These are phyloP conservation scores for Penicillium atrosanguineum DNA, from an alignment of 495 filamentous ascomycete species.

Conservation along the genomic window DNA sequence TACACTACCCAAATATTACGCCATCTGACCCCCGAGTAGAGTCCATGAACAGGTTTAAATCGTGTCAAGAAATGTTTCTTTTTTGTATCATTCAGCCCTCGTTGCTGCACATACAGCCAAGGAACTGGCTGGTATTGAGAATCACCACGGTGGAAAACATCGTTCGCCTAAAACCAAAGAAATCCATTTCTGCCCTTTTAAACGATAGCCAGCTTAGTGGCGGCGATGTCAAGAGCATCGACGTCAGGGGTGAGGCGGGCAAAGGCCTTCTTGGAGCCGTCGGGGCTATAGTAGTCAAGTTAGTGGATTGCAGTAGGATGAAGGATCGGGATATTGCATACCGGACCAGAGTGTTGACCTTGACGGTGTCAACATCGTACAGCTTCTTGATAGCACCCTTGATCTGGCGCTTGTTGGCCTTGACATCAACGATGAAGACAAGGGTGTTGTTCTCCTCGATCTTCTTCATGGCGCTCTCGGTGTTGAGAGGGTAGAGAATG, in stretches of 20 bases:
- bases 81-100: slow-evolving; percentile 47
- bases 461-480: slow-evolving; percentile 99
- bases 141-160: slow-evolving; percentile 46
- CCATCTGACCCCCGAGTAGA: background rate
- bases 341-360: slow-evolving; percentile 99
- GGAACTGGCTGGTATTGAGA: slow-evolving; percentile 43
- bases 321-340: slow-evolving; percentile 34
- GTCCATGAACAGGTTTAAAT: slow-evolving; percentile 15
- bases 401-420: slow-evolving; percentile 99
- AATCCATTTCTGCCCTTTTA: slow-evolving; percentile 51
- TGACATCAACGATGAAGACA: slow-evolving; percentile 97
- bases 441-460: slow-evolving; percentile 99
- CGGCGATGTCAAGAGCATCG: slow-evolving; percentile 98
- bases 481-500: slow-evolving; percentile 86
- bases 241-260: slow-evolving; percentile 92
- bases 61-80: slow-evolving; percentile 34
- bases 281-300: slow-evolving; percentile 58
- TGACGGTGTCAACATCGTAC: slow-evolving; percentile 95
- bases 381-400: slow-evolving; percentile 98
- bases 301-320: slow-evolving; percentile 3
- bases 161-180: slow-evolving; percentile 43
- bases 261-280: slow-evolving; percentile 98
- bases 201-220: slow-evolving; percentile 97
- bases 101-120: slow-evolving; percentile 35
- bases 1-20: background rate